phyloP scores from a whole-genome alignment of 2,329 filamentous ascomycete genomes.

The Colletotrichum somersetense region DNA sequence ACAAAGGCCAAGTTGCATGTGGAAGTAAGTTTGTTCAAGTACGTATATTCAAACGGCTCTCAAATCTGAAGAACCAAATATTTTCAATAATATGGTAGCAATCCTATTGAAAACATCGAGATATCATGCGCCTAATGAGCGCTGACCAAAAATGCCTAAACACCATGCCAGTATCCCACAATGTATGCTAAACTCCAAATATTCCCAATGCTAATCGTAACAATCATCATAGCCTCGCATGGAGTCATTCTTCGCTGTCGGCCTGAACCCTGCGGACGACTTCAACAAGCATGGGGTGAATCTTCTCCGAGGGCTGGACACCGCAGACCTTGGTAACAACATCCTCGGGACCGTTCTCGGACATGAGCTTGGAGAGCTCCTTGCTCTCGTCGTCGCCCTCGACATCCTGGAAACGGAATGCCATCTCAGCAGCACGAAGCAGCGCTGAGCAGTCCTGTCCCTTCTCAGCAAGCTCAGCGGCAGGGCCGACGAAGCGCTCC shows the following conservation, averaged over 20 bases:
- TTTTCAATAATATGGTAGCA: background rate
- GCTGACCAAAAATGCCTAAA: background rate
- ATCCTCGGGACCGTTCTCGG: slow-evolving; percentile 77
- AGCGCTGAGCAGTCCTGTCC: slow-evolving; percentile 80
- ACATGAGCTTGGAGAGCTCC: slow-evolving; percentile 88
- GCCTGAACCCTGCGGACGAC: slow-evolving; percentile 87
- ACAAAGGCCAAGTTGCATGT: no score
- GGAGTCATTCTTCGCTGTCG: slow-evolving; percentile 63
- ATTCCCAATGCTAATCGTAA: slow-evolving; percentile 23
- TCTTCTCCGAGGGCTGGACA: slow-evolving; percentile 79
- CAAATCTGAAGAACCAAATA: no score
- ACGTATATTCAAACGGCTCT: background rate
- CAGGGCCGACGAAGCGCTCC: slow-evolving; percentile 95
- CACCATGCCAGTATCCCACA: slow-evolving; percentile 24
- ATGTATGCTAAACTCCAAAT: slow-evolving; percentile 38
- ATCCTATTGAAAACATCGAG: background rate
- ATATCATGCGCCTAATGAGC: background rate
- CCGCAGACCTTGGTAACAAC: slow-evolving; percentile 87
- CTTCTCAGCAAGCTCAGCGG: slow-evolving; percentile 86
- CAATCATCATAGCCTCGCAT: slow-evolving; percentile 26
- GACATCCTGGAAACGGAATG: slow-evolving; percentile 95
- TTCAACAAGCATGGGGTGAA: slow-evolving; percentile 81
- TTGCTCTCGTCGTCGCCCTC: slow-evolving; percentile 90
- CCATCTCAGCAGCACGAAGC: slow-evolving; percentile 88
- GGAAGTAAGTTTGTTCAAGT: no score